Conservation (phyloP, 352 stramenopile species). For the Phytophthora ramorum region DNA sequence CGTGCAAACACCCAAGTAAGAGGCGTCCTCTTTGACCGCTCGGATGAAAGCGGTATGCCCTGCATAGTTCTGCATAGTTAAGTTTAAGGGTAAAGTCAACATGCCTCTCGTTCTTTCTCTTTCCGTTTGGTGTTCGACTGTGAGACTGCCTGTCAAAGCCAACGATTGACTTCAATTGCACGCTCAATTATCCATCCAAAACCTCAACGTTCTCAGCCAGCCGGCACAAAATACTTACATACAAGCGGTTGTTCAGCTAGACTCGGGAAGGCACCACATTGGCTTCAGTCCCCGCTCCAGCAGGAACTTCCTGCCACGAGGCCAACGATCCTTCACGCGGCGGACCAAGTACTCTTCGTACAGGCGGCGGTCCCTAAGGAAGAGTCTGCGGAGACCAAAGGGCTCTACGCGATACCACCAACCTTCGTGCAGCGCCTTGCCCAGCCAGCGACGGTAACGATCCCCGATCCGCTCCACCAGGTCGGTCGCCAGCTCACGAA, state of each 20-base stretch:
- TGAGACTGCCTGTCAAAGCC: too few relatives aligned
- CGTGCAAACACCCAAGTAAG: constrained; percentile 35
- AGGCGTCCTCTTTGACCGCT: constrained; percentile 12
- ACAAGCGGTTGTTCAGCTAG: not conserved
- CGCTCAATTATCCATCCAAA: too few relatives aligned
- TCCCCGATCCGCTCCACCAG: constrained; percentile 22
- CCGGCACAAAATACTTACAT: too few relatives aligned
- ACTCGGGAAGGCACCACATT: constrained; percentile 28
- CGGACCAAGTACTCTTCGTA: constrained; percentile 35
- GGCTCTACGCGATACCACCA: constrained; percentile 49
- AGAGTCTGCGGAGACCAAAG: constrained; percentile 35
- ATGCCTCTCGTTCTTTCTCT: constrained; percentile 15
- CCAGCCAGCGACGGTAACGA: constrained; percentile 6
- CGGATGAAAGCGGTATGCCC: constrained; percentile 20
- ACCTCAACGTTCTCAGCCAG: too few relatives aligned
- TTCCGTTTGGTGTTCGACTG: constrained; percentile 1
- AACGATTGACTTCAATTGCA: too few relatives aligned
- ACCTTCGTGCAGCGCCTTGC: constrained; percentile 20
- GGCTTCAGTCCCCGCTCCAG: constrained; percentile 27
- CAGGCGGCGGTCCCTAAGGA: constrained; percentile 9
- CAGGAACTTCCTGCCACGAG: constrained; percentile 34
- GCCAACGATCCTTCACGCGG: constrained; percentile 33
- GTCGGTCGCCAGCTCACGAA: constrained; percentile 39
- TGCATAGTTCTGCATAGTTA: constrained; percentile 14
- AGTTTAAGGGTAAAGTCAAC: constrained; percentile 16